Conservation (phyloP, 2,329 filamentous ascomycete species). For the Fusarium irregulare region DNA sequence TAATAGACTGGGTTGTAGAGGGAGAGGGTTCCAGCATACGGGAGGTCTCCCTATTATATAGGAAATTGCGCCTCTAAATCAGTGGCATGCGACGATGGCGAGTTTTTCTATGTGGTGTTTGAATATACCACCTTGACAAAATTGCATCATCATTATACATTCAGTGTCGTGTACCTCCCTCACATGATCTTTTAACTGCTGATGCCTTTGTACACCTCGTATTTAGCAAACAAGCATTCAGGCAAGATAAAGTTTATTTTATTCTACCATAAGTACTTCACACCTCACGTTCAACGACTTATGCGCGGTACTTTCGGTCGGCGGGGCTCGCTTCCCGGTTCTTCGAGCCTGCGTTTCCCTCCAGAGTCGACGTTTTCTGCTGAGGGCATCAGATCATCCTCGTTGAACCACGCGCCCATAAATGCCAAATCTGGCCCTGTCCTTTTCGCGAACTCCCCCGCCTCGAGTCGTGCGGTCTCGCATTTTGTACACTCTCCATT, state of each 20-base stretch:
- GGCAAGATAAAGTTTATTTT: no score
- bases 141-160: fast-evolving
- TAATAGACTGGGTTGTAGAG: not conserved
- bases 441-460: not conserved
- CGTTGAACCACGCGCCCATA: not conserved
- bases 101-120: not conserved
- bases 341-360: no score
- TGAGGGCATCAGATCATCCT: not conserved
- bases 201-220: no score
- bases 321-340: no score
- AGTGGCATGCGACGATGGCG: not conserved
- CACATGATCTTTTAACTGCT: no score
- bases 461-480: not conserved
- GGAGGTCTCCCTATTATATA: not conserved
- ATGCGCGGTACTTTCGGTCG: no score
- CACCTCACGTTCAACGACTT: no score
- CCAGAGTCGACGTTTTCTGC: not conserved
- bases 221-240: no score
- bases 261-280: no score
- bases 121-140: not conserved
- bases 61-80: not conserved
- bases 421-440: not conserved
- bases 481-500: not conserved
- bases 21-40: not conserved
- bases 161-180: not conserved